Percentiles rank a stretch among this genome's conserved stretches.
phyloP scores from a whole-genome alignment of 225 moss, liverwort and hornwort species.

The Polytrichum formosum region DNA sequence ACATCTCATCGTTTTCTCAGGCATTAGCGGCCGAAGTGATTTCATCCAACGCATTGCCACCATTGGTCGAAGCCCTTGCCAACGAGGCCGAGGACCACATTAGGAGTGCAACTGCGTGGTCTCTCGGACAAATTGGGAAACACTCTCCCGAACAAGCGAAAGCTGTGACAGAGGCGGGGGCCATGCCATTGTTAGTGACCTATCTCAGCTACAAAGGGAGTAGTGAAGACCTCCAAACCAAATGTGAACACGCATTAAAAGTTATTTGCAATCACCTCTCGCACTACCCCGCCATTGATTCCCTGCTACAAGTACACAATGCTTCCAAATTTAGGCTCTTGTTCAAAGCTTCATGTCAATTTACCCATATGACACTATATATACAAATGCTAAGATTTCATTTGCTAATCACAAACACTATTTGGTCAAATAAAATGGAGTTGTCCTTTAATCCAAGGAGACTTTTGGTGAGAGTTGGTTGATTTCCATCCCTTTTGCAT shows the following conservation, averaged over 20 bases:
- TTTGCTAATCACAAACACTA: too few species aligned
- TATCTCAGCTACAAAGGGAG: slow-evolving; percentile 72
- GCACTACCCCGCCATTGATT: slow-evolving; percentile 83
- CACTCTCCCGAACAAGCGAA: slow-evolving; percentile 76
- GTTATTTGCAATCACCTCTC: slow-evolving; percentile 67
- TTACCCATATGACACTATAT: too few species aligned
- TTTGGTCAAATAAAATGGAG: not conserved
- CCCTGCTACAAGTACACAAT: slow-evolving; percentile 53
- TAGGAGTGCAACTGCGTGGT: slow-evolving; percentile 91
- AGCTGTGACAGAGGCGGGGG: slow-evolving; percentile 75
- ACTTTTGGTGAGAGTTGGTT: too few species aligned
- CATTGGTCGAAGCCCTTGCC: slow-evolving; percentile 72
- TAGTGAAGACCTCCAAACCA: slow-evolving; percentile 74
- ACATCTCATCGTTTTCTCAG: slow-evolving; percentile 76
- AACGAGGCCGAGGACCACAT: slow-evolving; percentile 82
- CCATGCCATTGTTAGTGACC: slow-evolving; percentile 55
- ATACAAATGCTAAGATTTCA: too few species aligned
- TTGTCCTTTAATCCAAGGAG: too few species aligned
- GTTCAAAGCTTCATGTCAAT: too few species aligned
- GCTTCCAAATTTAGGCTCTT: too few species aligned
- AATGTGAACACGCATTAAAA: slow-evolving; percentile 80
- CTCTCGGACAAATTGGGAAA: slow-evolving; percentile 81
- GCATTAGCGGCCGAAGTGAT: slow-evolving; percentile 60
- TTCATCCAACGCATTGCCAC: slow-evolving; percentile 68
- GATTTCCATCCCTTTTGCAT: too few species aligned